Percentiles rank a stretch among this genome's conserved stretches.
Evolutionary conservation across 768 basidiomycete species (phyloP).

Genomic region (Dacryopinax spathularia): DNA sequence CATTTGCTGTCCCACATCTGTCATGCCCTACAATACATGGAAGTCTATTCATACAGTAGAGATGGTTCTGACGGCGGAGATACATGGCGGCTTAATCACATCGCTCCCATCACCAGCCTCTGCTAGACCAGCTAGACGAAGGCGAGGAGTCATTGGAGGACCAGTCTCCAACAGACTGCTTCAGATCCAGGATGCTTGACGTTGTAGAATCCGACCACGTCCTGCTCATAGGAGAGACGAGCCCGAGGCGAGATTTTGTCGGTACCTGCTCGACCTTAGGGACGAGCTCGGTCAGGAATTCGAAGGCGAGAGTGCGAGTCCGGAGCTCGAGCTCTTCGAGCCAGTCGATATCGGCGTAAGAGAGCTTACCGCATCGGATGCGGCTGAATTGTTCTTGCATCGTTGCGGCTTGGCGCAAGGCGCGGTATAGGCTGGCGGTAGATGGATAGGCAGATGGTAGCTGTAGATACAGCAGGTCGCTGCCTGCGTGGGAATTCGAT

Average conservation of each 20-base stretch:
- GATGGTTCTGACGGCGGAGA: too few species aligned
- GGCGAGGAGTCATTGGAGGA: neutral
- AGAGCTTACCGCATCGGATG: neutral
- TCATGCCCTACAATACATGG: too few species aligned
- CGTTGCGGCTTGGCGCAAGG: neutral
- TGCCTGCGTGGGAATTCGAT: neutral
- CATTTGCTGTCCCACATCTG: too few species aligned
- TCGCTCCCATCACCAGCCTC: neutral
- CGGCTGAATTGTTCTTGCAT: constrained; percentile 1
- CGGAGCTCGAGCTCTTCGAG: neutral
- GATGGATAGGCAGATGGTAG: neutral
- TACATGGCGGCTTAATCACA: neutral
- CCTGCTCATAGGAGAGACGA: neutral
- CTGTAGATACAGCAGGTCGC: neutral
- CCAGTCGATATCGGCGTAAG: constrained; percentile 2
- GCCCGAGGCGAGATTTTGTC: neutral
- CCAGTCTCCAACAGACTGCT: neutral
- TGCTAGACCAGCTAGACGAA: neutral
- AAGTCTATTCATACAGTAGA: neutral
- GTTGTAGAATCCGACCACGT: neutral
- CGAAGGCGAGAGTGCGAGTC: neutral
- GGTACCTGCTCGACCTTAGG: neutral
- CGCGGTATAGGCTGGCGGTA: neutral
- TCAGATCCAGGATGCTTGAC: neutral
- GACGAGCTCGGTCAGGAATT: neutral